A percentile compares a stretch with the other conserved stretches of the same genome.
phyloP scores from a whole-genome alignment of 2,329 filamentous ascomycete species.

The Cladobotryum protrusum region DNA sequence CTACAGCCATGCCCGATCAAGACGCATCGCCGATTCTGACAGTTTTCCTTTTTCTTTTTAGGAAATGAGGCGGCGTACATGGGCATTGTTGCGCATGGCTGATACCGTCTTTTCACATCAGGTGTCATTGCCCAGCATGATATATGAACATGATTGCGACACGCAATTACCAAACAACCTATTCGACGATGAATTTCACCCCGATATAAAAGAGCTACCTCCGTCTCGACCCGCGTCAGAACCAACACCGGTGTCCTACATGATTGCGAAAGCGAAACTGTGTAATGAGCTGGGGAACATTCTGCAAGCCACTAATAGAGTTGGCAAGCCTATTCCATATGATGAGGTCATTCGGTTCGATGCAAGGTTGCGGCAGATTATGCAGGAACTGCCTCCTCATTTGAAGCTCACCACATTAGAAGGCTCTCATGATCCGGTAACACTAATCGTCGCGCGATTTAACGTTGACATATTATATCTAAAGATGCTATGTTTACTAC shows the following conservation, averaged over 20 bases:
- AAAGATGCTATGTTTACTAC: constrained; percentile 82
- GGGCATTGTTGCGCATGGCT: constrained; percentile 65
- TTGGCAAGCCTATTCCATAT: constrained; percentile 51
- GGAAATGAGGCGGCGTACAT: constrained; percentile 66
- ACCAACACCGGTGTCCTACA: constrained; percentile 70
- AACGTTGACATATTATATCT: constrained; percentile 80
- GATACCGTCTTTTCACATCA: constrained; percentile 76
- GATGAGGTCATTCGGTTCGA: constrained; percentile 61
- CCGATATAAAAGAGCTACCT: constrained; percentile 61
- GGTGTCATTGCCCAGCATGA: constrained; percentile 60
- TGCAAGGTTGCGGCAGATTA: constrained; percentile 53
- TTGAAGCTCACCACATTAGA: constrained; percentile 70
- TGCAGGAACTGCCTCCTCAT: constrained; percentile 69
- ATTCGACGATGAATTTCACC: constrained; percentile 73
- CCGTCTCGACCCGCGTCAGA: constrained; percentile 61
- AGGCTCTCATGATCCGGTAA: constrained; percentile 72
- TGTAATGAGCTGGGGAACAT: constrained; percentile 66
- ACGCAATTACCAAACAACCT: constrained; percentile 70
- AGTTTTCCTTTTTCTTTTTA: constrained; percentile 18
- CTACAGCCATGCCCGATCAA: not conserved
- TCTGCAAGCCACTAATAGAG: constrained; percentile 55
- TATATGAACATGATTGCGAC: constrained; percentile 68
- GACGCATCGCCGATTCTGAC: no score
- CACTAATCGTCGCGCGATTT: constrained; percentile 78
- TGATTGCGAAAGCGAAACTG: constrained; percentile 67